Evolutionary conservation across 805 yeast species (phyloP).

Genomic region (Wickerhamomyces chambardii): DNA sequence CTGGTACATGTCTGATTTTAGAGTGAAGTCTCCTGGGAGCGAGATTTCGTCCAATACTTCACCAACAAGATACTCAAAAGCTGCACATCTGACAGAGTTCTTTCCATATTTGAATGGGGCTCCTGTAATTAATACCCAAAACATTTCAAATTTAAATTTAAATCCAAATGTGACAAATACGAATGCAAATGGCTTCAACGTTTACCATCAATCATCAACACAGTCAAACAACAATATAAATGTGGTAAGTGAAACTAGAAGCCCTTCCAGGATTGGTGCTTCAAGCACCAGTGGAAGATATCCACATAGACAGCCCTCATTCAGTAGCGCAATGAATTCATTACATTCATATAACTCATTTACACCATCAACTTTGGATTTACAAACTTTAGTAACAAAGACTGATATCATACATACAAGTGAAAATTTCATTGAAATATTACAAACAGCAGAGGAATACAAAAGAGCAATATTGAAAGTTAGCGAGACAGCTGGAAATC

Average conservation of each 20-base stretch:
- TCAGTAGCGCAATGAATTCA: constrained; percentile 1
- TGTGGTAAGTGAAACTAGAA: too few relatives aligned
- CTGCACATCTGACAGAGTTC: constrained; percentile 18
- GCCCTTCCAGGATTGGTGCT: neutral
- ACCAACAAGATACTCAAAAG: constrained; percentile 14
- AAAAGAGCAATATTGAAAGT: constrained; percentile 34
- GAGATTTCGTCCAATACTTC: constrained; percentile 3
- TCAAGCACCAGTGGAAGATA: neutral
- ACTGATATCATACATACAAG: constrained; percentile 47
- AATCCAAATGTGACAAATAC: too few relatives aligned
- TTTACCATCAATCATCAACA: neutral
- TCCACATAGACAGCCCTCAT: neutral
- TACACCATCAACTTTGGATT: constrained; percentile 38
- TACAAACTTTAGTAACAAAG: constrained; percentile 51
- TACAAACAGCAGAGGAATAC: constrained; percentile 37
- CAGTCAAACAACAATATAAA: neutral
- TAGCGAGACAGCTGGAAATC: constrained; percentile 55
- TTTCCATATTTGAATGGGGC: constrained; percentile 22
- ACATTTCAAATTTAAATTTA: too few relatives aligned
- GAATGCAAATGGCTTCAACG: too few relatives aligned
- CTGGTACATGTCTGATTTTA: neutral
- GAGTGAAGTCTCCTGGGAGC: neutral
- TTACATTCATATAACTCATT: constrained; percentile 14
- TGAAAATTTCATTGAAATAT: constrained; percentile 35
- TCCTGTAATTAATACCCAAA: too few relatives aligned